Percentiles rank a stretch among this genome's conserved stretches.
Conservation (phyloP, 164 flowering plant species). For the Sedum album region DNA sequence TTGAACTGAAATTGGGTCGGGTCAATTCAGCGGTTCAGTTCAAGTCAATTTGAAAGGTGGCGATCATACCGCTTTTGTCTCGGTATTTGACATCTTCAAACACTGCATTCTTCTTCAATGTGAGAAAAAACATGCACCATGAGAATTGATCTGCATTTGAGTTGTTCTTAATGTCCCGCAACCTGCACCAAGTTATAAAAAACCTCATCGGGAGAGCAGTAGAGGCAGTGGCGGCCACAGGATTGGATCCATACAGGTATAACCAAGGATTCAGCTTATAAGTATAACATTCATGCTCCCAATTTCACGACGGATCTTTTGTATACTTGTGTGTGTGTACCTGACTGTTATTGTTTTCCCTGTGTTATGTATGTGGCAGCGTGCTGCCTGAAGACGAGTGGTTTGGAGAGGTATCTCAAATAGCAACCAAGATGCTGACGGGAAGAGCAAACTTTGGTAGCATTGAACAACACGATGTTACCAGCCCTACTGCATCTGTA, state of each 20-base stretch:
- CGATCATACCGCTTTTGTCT: no score
- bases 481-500: slow-evolving; percentile 45
- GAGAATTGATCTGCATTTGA: no score
- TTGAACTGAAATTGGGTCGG: no score
- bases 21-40: no score
- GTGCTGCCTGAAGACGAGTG: slow-evolving; percentile 61
- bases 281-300: background rate
- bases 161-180: slow-evolving; percentile 83
- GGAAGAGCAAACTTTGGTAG: slow-evolving; percentile 39
- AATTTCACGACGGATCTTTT: background rate
- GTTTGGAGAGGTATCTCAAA: slow-evolving; percentile 60
- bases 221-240: slow-evolving; percentile 63
- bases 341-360: background rate
- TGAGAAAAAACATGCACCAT: no score
- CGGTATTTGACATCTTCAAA: no score
- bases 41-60: no score
- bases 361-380: slow-evolving; percentile 20
- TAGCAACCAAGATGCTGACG: slow-evolving; percentile 49
- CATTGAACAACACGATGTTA: slow-evolving; percentile 21
- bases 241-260: slow-evolving; percentile 85
- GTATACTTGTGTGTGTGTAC: background rate
- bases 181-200: slow-evolving; percentile 79
- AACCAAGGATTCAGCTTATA: background rate
- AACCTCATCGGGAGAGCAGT: slow-evolving; percentile 75
- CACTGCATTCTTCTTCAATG: no score